Evolutionary conservation across 2,329 filamentous ascomycete species (phyloP), one percentile per base, ranked within the genome.

Genomic region (Achaetomium macrosporum): DNA sequence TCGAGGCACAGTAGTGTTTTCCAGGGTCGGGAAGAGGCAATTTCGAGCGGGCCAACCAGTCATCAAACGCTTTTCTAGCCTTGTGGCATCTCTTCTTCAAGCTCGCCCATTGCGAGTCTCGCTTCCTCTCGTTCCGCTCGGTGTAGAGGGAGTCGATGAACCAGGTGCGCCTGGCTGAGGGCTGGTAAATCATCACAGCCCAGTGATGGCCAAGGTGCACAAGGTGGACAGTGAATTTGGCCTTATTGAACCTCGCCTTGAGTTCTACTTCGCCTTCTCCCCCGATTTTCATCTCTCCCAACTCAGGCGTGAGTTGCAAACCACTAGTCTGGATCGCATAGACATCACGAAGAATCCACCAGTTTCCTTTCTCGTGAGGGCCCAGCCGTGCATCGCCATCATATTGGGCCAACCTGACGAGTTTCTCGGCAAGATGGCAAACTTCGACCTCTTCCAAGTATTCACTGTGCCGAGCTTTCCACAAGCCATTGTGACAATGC

Each of bases 151-250:
- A 53, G 31, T 56, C 49, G n/a, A 56, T 5, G 20, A 43, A 50
- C 42, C 39, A 50, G 39, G 15, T 50, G 10, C 33, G 11, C 0
- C 47, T 42, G 12, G 17, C 47, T 3, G 37, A 29, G 12, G 2
- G 25, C 20, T 52, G 51, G 30, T 53, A 47, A 15, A 58, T 41
- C 1, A 59, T 13, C 6, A 57, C 7, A n/a, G 40, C 47, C 46
- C 49, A 59, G 44, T 59, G 57, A 1, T 1, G 1, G 2, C 5
- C 1, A 13, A 30, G 17, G 17, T 57, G 19, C 5, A 50, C 43
- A 2, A 54, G 25, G 35, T 58, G 51, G 11, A 57, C 8, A 1
- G 51, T 50, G 31, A 56, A 51, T 7, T 25, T 42, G 16, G 56
- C 53, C 2, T 30, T n/a, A 19, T 16, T 13, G 10, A 47, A 52